Conservation (phyloP, 208 protist genomes). For the Leptomonas pyrrhocoris region DNA sequence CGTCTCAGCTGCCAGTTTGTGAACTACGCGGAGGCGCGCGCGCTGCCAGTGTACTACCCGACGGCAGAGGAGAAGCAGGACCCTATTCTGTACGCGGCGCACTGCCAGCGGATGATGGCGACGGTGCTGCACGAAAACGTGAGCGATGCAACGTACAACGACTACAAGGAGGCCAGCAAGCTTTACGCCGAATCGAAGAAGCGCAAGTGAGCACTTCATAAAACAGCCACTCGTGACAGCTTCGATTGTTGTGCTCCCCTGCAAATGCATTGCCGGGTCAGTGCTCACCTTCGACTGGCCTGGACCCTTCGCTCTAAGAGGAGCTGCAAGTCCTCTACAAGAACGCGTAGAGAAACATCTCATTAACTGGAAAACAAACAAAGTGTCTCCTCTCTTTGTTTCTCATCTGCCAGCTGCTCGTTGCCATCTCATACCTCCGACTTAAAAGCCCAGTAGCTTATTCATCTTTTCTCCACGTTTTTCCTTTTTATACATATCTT, state of each 20-base stretch:
- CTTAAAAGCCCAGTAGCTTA: no score
- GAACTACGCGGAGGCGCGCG: conserved; percentile 74
- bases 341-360: no score
- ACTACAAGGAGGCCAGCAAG: conserved; percentile 54
- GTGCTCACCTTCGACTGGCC: no score
- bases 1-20: conserved; percentile 86
- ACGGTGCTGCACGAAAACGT: conserved; percentile 58
- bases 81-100: conserved; percentile 71
- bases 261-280: background rate
- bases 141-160: conserved; percentile 66
- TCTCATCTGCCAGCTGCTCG: no score
- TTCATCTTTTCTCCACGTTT: no score
- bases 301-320: no score
- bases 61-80: conserved; percentile 81
- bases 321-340: no score
- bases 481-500: no score
- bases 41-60: conserved; percentile 87
- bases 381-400: no score
- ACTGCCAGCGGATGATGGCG: conserved; percentile 89
- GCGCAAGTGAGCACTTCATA: conserved; percentile 11
- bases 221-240: background rate
- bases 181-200: conserved; percentile 30
- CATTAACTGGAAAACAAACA: no score
- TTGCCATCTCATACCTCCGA: no score
- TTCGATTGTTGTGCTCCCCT: no score